Conservation (phyloP, 495 filamentous ascomycete species). For the Penicillium flavigenum region DNA sequence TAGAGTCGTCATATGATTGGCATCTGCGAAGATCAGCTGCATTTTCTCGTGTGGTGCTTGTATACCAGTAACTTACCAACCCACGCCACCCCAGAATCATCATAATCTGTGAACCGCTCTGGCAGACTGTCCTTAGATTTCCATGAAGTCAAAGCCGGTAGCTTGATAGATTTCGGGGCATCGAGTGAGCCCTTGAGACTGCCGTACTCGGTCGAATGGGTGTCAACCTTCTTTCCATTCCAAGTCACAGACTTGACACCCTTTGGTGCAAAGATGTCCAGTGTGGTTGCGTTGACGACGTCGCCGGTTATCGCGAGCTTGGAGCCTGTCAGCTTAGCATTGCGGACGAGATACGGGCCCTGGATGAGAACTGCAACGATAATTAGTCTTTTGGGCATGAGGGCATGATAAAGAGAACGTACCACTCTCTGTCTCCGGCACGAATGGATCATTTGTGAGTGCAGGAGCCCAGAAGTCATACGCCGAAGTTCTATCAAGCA, state of each 20-base stretch:
- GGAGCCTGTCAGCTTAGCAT: slow-evolving; percentile 45
- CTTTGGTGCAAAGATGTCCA: slow-evolving; percentile 62
- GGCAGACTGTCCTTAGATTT: slow-evolving; percentile 67
- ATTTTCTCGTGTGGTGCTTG: neutral
- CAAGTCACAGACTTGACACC: slow-evolving; percentile 50
- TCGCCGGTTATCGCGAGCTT: slow-evolving; percentile 62
- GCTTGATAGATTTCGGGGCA: slow-evolving; percentile 39
- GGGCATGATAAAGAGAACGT: slow-evolving; percentile 11
- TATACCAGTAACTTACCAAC: slow-evolving; percentile 36
- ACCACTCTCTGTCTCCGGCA: slow-evolving; percentile 46
- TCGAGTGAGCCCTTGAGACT: slow-evolving; percentile 49
- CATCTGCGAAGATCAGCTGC: slow-evolving; percentile 40
- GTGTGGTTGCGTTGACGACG: slow-evolving; percentile 56
- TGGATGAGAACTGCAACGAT: slow-evolving; percentile 51
- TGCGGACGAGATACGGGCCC: slow-evolving; percentile 65
- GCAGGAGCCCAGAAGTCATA: slow-evolving; percentile 59
- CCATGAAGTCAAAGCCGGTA: slow-evolving; percentile 62
- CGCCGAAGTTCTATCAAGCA: slow-evolving; percentile 52
- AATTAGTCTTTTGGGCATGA: slow-evolving; percentile 1
- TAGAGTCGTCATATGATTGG: slow-evolving; percentile 55
- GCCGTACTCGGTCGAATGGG: slow-evolving; percentile 43
- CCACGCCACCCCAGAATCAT: slow-evolving; percentile 61
- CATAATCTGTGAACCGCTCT: slow-evolving; percentile 58
- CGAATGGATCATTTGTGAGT: slow-evolving; percentile 50
- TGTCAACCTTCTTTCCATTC: slow-evolving; percentile 50